Percentiles rank a stretch among this genome's conserved stretches.
phyloP scores from a whole-genome alignment of 495 filamentous ascomycete genomes.

The Cercophora newfieldiana region DNA sequence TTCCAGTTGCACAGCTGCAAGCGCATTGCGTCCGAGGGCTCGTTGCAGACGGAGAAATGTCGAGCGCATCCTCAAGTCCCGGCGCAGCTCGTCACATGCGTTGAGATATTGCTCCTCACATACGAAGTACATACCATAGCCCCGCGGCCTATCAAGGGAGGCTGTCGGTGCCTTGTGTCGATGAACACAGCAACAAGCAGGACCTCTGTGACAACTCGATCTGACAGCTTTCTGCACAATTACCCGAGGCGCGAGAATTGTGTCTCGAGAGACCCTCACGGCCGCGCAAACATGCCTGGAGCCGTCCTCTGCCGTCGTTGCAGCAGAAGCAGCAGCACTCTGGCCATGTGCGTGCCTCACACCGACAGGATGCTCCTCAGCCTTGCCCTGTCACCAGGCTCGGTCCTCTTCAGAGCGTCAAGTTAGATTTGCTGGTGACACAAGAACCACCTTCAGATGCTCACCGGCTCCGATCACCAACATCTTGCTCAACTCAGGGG shows the following conservation, averaged over 20 bases:
- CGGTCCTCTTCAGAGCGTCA: background rate
- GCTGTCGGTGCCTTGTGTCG: background rate
- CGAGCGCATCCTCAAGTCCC: conserved; percentile 6
- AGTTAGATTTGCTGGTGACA: background rate
- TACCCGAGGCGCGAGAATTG: conserved; percentile 9
- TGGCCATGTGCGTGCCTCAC: conserved; percentile 5
- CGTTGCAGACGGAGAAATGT: conserved; percentile 9
- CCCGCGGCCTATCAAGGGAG: conserved; percentile 5
- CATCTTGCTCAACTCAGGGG: background rate
- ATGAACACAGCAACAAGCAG: background rate
- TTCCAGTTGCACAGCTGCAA: conserved; percentile 1
- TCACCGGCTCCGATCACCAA: background rate
- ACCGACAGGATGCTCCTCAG: background rate
- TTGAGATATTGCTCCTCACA: conserved; percentile 14
- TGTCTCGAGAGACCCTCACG: background rate
- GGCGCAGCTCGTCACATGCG: conserved; percentile 15
- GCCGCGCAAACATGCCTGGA: conserved; percentile 7
- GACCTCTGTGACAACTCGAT: background rate
- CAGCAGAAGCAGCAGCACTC: conserved; percentile 2
- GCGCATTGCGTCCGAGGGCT: conserved; percentile 5
- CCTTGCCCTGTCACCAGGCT: conserved; percentile 1
- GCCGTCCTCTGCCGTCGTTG: conserved; percentile 4
- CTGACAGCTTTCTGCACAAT: background rate
- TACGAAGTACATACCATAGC: background rate
- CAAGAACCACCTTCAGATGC: background rate